Base-by-base conservation (phyloP, 352 stramenopile species). In the Lagenidium giganteum region DNA sequence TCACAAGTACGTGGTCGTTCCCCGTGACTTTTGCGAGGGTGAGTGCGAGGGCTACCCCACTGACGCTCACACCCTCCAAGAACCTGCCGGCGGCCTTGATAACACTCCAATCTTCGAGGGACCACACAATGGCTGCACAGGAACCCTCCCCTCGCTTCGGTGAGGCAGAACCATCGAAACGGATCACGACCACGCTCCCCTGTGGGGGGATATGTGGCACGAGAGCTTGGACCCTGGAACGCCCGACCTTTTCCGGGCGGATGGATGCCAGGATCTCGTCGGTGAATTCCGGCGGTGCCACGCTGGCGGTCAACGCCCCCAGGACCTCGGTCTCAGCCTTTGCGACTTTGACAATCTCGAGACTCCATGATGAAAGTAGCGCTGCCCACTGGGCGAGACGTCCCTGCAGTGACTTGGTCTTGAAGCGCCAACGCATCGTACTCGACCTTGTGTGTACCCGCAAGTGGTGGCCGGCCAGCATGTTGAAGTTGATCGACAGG, bases 121-220 rank as follows among this genome's bases (percentile, higher is more conserved):
- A 2, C 54, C 47, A 63, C 29, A 63, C 18, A 13, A 63, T 31
- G 4, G 41, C 54, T 0, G 30, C 46, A 22, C 41, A 63, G 27
- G 38, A 47, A 2, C 37, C 47, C 0, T 30, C 42, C 2, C 4
- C 14, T 3, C 53, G 40, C 21, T 52, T 62, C 1, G 47, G 31
- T 31, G 49, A 53, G 0, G 54, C 42, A 5, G 47, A 54, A 2
- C 54, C 54, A 21, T 63, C 47, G n/a, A 63, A 63, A 5, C 31
- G 49, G 2, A 50, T 2, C 12, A 54, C 37, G n/a, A n/a, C n/a
- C n/a, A n/a, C n/a, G n/a, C n/a, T n/a, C n/a, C n/a, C n/a, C n/a
- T n/a, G n/a, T n/a, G n/a, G n/a, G n/a, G n/a, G n/a, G n/a, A n/a
- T n/a, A n/a, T n/a, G n/a, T n/a, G n/a, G n/a, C n/a, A n/a, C n/a